These are phyloP conservation scores for Skeletonema marinoi DNA, from an alignment of 108 stramenopile genomes.

Conservation along the genomic window DNA sequence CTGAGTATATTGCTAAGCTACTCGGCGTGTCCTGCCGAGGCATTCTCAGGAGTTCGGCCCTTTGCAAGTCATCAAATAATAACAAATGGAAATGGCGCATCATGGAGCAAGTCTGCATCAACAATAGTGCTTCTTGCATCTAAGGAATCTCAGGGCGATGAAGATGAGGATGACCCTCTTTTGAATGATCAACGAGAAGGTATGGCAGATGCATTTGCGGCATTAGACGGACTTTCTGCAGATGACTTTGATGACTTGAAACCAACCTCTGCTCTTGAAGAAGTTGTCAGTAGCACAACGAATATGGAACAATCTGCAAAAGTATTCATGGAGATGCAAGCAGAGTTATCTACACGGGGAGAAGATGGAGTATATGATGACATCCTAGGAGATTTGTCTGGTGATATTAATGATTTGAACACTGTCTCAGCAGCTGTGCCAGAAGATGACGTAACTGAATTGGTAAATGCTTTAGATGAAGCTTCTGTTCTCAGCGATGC, in stretches of 20 bases:
- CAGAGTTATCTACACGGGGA: conserved; percentile 18
- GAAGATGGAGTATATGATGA: conserved; percentile 31
- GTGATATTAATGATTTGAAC: conserved; percentile 5
- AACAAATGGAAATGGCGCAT: background rate
- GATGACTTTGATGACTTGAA: conserved; percentile 37
- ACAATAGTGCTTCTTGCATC: background rate
- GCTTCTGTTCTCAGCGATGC: conserved; percentile 24
- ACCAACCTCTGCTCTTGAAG: conserved; percentile 6
- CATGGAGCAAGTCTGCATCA: background rate
- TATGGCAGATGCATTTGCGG: conserved; percentile 46
- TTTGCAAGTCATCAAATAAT: conserved; percentile 1
- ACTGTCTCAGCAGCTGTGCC: background rate
- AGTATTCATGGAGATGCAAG: conserved; percentile 33
- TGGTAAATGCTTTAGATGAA: conserved; percentile 24
- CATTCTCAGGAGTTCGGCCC: background rate
- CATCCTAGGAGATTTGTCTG: conserved; percentile 24
- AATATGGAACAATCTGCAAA: conserved; percentile 17
- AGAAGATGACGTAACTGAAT: conserved; percentile 19
- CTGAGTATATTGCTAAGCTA: background rate
- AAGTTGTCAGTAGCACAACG: background rate
- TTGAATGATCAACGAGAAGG: conserved; percentile 39
- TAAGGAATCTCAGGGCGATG: background rate
- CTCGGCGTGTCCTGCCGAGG: background rate
- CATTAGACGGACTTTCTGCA: conserved; percentile 24
- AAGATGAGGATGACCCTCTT: conserved; percentile 9